phyloP scores from a whole-genome alignment of 1,284 basidiomycete genomes.

The Omphalotus olearius region DNA sequence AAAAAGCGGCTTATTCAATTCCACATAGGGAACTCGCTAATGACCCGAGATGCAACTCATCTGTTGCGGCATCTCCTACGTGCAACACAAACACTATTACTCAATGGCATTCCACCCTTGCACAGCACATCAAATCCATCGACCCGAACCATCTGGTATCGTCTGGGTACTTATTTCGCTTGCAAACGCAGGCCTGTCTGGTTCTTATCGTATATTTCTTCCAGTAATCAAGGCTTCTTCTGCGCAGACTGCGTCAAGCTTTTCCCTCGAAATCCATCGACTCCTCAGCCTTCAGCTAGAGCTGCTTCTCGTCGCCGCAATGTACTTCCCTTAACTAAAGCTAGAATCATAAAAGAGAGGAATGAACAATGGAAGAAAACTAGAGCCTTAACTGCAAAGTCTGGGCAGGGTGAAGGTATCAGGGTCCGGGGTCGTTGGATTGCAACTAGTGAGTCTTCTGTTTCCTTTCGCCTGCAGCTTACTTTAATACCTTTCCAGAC shows the following conservation, averaged over 20 bases:
- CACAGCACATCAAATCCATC: conserved; percentile 38
- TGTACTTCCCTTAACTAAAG: conserved; percentile 36
- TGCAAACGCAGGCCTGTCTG: neutral
- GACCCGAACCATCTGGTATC: conserved; percentile 66
- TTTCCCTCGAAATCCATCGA: conserved; percentile 32
- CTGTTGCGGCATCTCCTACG: conserved; percentile 32
- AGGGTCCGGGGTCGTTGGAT: conserved; percentile 58
- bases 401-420: conserved; percentile 24
- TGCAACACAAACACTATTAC: conserved; percentile 54
- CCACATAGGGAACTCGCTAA: conserved; percentile 55
- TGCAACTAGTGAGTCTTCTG: conserved; percentile 39
- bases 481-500: conserved; percentile 22
- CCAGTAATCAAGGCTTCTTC: conserved; percentile 55
- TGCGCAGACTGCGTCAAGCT: conserved; percentile 56
- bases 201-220: conserved; percentile 3
- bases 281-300: conserved; percentile 31
- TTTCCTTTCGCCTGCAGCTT: conserved; percentile 4
- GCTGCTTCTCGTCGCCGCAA: conserved; percentile 33
- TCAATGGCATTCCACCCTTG: conserved; percentile 46
- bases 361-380: conserved; percentile 38
- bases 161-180: conserved; percentile 43
- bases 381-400: conserved; percentile 26
- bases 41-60: conserved; percentile 60
- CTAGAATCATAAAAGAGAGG: conserved; percentile 41
- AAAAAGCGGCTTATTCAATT: conserved; percentile 1